Percentiles rank a stretch among this genome's conserved stretches.
phyloP scores from a whole-genome alignment of 345 rosid genomes.

The Hirschfeldia incana region DNA sequence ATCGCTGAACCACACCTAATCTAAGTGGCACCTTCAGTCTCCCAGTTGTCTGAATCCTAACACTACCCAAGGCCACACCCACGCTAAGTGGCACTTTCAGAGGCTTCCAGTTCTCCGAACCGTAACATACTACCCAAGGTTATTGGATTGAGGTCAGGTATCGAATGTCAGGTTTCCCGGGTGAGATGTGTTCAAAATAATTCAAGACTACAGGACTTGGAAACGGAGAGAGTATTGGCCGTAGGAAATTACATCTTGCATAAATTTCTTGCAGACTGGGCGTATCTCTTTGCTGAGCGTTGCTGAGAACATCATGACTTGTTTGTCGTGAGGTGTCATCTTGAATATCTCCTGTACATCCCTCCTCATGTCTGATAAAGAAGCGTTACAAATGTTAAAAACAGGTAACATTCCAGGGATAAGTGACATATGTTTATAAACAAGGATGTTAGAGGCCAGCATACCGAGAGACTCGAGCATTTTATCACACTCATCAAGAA shows the following conservation, averaged over 20 bases:
- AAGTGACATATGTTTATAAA: background rate
- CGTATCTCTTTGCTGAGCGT: constrained; percentile 99
- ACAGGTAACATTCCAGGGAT: background rate
- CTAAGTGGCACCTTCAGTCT: background rate
- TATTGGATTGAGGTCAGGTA: background rate
- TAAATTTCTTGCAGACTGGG: constrained; percentile 98
- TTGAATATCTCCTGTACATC: constrained; percentile 99
- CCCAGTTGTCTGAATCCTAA: background rate
- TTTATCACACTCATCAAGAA: constrained; percentile 98
- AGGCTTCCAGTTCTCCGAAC: background rate
- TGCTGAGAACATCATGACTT: constrained; percentile 99
- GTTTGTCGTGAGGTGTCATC: constrained; percentile 99
- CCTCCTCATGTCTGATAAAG: constrained; percentile 76
- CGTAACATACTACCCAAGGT: constrained; percentile 4
- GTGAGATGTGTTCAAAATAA: constrained; percentile 33
- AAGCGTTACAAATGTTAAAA: background rate
- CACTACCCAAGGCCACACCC: constrained; percentile 10
- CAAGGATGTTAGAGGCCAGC: background rate
- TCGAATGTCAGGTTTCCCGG: background rate
- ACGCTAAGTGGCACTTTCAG: background rate
- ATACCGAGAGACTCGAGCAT: constrained; percentile 99
- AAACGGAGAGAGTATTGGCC: constrained; percentile 64
- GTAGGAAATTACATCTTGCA: constrained; percentile 96
- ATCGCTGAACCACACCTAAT: background rate
- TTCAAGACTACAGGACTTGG: constrained; percentile 46